phyloP scores from a whole-genome alignment of 495 filamentous ascomycete genomes.

The Tuber calosporum region DNA sequence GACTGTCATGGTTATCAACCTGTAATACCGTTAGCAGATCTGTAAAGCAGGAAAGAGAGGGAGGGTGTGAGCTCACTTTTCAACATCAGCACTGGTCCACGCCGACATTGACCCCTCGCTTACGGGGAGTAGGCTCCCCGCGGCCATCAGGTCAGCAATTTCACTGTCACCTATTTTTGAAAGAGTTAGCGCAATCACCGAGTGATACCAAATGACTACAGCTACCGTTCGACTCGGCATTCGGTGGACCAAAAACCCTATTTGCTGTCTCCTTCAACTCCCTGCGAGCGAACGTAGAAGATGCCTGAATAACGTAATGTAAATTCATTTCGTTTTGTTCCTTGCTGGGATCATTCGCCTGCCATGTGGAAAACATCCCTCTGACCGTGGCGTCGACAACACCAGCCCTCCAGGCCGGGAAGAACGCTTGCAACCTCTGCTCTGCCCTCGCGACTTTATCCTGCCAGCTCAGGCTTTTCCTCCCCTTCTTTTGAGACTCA shows the following conservation, averaged over 20 bases:
- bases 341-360: conserved; percentile 18
- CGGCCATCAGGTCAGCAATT: conserved; percentile 29
- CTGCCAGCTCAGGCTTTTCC: not conserved
- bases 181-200: not conserved
- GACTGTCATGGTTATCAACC: conserved; percentile 33
- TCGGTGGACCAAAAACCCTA: conserved; percentile 18
- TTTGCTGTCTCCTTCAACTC: conserved; percentile 33
- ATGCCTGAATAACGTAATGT: conserved; percentile 26
- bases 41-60: not conserved
- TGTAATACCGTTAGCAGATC: conserved; percentile 3
- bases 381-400: conserved; percentile 14
- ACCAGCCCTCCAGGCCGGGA: conserved; percentile 13
- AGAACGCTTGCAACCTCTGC: conserved; percentile 8
- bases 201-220: not conserved
- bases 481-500: not conserved
- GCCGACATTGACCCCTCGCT: conserved; percentile 16
- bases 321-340: conserved; percentile 27
- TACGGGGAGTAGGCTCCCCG: conserved; percentile 34
- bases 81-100: conserved; percentile 33
- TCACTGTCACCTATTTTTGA: conserved; percentile 24
- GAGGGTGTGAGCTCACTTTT: conserved; percentile 11
- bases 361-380: conserved; percentile 25
- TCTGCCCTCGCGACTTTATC: not conserved
- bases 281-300: conserved; percentile 19
- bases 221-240: conserved; percentile 22